Evolutionary conservation across 2,329 filamentous ascomycete species (phyloP), one percentile per base, ranked within the genome.

Genomic region (Fusarium sp.): DNA sequence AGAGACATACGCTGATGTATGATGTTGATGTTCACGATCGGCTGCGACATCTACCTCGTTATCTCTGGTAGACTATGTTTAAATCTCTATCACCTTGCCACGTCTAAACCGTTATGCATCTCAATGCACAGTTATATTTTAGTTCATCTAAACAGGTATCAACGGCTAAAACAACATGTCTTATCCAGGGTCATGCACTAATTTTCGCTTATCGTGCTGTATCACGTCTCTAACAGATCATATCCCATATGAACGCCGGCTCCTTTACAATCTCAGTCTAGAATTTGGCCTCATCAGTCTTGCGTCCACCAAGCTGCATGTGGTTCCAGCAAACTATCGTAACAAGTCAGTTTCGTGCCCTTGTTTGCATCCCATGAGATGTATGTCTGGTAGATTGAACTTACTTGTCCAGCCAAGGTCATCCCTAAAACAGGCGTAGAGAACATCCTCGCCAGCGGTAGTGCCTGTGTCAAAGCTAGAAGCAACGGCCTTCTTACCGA

Each of bases 401-500:
- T 78, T 76, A 87, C 85, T 87, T 8, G 75, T 77, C 67, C 87
- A 87, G 0, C 83, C 89, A 51, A 93, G 76, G 69, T 92, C 89
- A 47, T 89, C 80, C 15, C 85, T 82, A 72, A 93, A 92, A 70
- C 88, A 88, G 6, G 76, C 73, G 63, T 84, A 72, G 79, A 87
- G 81, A 11, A 89, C 79, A 45, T 91, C 85, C 57, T 85, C 83
- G 1, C 89, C 88, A 37, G 78, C 81, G 23, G 78, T 78, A 38
- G 85, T 84, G 0, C 88, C 88, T 2, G 76, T 78, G 0, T 79
- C 79, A 0, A 84, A 81, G 39, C 82, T 82, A 66, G 86, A 91
- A 1, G 84, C 82, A 2, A 92, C 79, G 2, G 87, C 89, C 68
- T 87, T 85, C 72, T 86, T 88, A 31, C 90, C 90, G 2, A 93